Evolutionary conservation across 352 stramenopile species (phyloP).

Genomic region (Phytophthora meadii): DNA sequence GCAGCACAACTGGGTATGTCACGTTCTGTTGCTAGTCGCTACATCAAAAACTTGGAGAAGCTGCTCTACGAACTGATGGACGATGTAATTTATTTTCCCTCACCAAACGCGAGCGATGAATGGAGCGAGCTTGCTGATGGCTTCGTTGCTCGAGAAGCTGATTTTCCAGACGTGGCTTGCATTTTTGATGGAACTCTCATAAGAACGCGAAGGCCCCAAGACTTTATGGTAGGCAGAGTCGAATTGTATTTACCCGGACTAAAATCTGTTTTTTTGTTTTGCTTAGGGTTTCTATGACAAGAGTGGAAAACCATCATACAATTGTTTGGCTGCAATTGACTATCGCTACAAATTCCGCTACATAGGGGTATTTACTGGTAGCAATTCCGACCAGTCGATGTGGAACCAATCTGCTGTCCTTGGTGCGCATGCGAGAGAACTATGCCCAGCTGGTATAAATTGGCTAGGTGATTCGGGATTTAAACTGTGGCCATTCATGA

Average conservation of each 20-base stretch:
- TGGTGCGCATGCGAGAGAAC: neutral
- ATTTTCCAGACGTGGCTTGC: conserved; percentile 23
- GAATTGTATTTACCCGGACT: neutral
- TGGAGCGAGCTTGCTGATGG: conserved; percentile 9
- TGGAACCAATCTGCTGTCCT: conserved; percentile 18
- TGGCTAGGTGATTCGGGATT: conserved; percentile 17
- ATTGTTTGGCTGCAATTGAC: conserved; percentile 18
- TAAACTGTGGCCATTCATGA: conserved; percentile 19
- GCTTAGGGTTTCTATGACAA: conserved; percentile 25
- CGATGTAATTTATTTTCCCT: conserved; percentile 12
- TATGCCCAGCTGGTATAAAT: conserved; percentile 15
- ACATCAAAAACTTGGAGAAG: conserved; percentile 13
- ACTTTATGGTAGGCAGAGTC: conserved; percentile 4
- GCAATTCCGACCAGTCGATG: too few species aligned
- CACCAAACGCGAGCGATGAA: conserved; percentile 2
- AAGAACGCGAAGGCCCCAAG: neutral
- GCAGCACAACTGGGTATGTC: conserved; percentile 8
- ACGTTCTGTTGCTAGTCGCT: neutral
- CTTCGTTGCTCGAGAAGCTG: neutral
- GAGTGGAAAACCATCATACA: conserved; percentile 19
- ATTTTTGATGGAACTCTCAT: conserved; percentile 20
- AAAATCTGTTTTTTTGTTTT: neutral
- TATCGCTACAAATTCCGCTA: conserved; percentile 20
- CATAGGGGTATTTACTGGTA: conserved; percentile 15
- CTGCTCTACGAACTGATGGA: conserved; percentile 17